A percentile compares a stretch with the other conserved stretches of the same genome.
Conservation (phyloP, 2,329 filamentous ascomycete genomes). For the Cadophora luteo-olivacea region DNA sequence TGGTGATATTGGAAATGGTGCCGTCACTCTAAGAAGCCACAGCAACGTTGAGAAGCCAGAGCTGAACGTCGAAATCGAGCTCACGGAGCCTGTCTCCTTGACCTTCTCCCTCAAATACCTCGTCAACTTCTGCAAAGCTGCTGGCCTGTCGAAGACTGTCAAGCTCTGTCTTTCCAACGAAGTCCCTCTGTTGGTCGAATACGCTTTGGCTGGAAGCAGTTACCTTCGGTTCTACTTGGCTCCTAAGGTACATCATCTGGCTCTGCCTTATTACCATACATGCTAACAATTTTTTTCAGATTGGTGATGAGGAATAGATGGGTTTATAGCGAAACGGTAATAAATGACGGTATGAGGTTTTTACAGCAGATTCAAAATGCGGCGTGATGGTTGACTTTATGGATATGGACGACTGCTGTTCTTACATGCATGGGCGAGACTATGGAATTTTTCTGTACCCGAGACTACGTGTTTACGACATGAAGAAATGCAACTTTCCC, state of each 20-base stretch:
- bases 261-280: not conserved
- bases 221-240: conserved; percentile 97
- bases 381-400: conserved; percentile 44
- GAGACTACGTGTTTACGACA: conserved; percentile 28
- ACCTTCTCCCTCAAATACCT: conserved; percentile 99
- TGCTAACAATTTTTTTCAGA: conserved; percentile 55
- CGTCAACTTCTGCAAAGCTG: conserved; percentile 99
- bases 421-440: conserved; percentile 20
- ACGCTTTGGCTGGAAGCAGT: conserved; percentile 79
- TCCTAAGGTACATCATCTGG: conserved; percentile 74
- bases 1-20: conserved; percentile 95
- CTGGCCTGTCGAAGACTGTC: conserved; percentile 79
- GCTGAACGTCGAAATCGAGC: conserved; percentile 84
- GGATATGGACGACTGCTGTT: conserved; percentile 37
- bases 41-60: conserved; percentile 89
- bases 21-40: conserved; percentile 89
- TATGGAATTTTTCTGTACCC: conserved; percentile 14
- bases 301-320: conserved; percentile 69
- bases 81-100: conserved; percentile 89
- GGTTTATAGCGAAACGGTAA: conserved; percentile 33
- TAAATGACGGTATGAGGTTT: conserved; percentile 38
- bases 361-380: conserved; percentile 39
- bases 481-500: conserved; percentile 27
- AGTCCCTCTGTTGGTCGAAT: conserved; percentile 95
- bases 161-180: conserved; percentile 95